Percentiles rank a stretch among this genome's conserved stretches.
phyloP scores from a whole-genome alignment of 2,329 filamentous ascomycete species.

The Leptographium wingfieldii region DNA sequence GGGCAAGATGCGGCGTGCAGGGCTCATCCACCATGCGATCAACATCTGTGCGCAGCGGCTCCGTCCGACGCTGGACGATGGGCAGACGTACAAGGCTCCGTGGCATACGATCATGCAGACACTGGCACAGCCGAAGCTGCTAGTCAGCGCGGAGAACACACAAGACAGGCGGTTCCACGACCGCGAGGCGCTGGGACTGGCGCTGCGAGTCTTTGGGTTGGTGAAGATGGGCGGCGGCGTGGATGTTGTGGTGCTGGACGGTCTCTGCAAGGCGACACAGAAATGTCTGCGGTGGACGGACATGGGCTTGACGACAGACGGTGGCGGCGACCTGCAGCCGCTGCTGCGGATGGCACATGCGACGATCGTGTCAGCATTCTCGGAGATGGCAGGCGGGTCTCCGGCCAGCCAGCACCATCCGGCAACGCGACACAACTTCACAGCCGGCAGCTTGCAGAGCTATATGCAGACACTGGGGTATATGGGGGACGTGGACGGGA shows the following conservation, averaged over 20 bases:
- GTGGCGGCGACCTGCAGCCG: neutral
- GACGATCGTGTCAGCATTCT: slow-evolving; percentile 11
- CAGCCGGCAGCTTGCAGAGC: slow-evolving; percentile 35
- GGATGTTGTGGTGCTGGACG: slow-evolving; percentile 23
- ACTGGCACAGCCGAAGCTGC: slow-evolving; percentile 23
- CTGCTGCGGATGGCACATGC: slow-evolving; percentile 9
- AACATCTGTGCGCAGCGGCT: slow-evolving; percentile 19
- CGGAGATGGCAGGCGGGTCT: slow-evolving; percentile 12
- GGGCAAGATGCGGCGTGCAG: slow-evolving; percentile 10
- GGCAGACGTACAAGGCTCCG: slow-evolving; percentile 22
- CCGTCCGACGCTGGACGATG: slow-evolving; percentile 14
- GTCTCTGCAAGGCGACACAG: slow-evolving; percentile 17
- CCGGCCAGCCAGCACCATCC: neutral
- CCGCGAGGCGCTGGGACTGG: slow-evolving; percentile 19
- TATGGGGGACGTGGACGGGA: slow-evolving; percentile 44
- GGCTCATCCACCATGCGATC: slow-evolving; percentile 23
- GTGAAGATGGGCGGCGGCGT: slow-evolving; percentile 19
- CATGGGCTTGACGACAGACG: neutral
- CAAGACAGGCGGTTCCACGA: slow-evolving; percentile 14
- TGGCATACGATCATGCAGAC: slow-evolving; percentile 30
- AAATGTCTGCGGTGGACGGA: slow-evolving; percentile 8
- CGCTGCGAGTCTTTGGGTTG: slow-evolving; percentile 18
- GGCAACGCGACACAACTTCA: slow-evolving; percentile 27
- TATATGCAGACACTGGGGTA: slow-evolving; percentile 53
- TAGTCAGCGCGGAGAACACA: slow-evolving; percentile 14